phyloP scores from a whole-genome alignment of 768 basidiomycete genomes.

The Macrolepiota albuminosa region DNA sequence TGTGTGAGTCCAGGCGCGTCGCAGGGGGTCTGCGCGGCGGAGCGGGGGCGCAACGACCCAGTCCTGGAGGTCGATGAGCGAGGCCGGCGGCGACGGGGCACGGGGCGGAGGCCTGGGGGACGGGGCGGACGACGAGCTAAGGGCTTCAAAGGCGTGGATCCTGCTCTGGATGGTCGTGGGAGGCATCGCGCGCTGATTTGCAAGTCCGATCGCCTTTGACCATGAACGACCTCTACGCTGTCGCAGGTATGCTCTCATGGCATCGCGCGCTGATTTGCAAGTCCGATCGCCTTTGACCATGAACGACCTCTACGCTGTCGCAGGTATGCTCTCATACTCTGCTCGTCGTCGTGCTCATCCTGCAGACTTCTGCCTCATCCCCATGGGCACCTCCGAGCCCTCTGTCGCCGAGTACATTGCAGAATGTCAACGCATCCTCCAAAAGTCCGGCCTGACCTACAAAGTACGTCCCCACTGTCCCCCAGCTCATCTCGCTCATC shows the following conservation, averaged over 20 bases:
- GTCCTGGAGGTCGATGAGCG: slow-evolving; percentile 67
- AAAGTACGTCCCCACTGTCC: slow-evolving; percentile 41
- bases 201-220: slow-evolving; percentile 9
- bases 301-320: slow-evolving; percentile 70
- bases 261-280: slow-evolving; percentile 22
- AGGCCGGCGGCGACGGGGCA: slow-evolving; percentile 51
- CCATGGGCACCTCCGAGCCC: slow-evolving; percentile 71
- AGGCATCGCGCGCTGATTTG: slow-evolving; percentile 26
- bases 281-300: slow-evolving; percentile 13
- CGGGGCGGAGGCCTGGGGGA: slow-evolving; percentile 28
- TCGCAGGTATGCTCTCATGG: slow-evolving; percentile 52
- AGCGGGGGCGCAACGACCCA: slow-evolving; percentile 67
- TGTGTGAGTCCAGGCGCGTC: slow-evolving; percentile 40
- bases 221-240: slow-evolving; percentile 62
- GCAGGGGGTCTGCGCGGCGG: slow-evolving; percentile 62
- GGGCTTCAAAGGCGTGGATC: slow-evolving; percentile 64
- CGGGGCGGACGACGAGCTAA: slow-evolving; percentile 30
- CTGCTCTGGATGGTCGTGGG: slow-evolving; percentile 49
- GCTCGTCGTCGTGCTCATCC: neutral
- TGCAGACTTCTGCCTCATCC: slow-evolving; percentile 84
- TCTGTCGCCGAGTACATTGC: slow-evolving; percentile 81
- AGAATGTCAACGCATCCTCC: slow-evolving; percentile 78
- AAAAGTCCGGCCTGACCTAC: slow-evolving; percentile 78
- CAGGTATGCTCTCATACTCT: slow-evolving; percentile 40
- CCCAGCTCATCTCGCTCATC: neutral